Evolutionary conservation across 1,284 basidiomycete genomes (phyloP).

Genomic region (Rhodotorula sp.): DNA sequence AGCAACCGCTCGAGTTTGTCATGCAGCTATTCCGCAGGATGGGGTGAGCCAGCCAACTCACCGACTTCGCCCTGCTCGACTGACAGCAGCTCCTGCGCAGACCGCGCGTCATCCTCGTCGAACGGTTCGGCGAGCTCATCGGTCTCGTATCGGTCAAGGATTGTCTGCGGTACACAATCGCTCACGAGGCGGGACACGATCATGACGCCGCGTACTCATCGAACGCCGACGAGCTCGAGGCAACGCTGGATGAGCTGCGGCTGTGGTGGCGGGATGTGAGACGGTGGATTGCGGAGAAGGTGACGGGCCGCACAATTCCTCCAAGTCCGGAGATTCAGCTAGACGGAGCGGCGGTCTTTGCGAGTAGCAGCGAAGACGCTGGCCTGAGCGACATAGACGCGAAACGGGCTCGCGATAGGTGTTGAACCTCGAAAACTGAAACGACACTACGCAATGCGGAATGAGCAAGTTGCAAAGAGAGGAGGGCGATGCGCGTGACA

Average conservation of each 20-base stretch:
- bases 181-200: constrained; percentile 34
- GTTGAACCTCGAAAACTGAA: background rate
- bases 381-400: no score
- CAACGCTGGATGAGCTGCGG: constrained; percentile 43
- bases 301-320: constrained; percentile 13
- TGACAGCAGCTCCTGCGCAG: constrained; percentile 52
- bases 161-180: constrained; percentile 57
- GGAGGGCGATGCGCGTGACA: background rate
- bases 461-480: background rate
- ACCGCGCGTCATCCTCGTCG: constrained; percentile 89
- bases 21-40: constrained; percentile 94
- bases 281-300: constrained; percentile 15
- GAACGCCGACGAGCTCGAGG: constrained; percentile 42
- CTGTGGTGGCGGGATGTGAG: constrained; percentile 39
- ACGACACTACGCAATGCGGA: background rate
- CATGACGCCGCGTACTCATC: background rate
- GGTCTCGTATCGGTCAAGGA: constrained; percentile 96
- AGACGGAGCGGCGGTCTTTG: background rate
- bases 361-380: background rate
- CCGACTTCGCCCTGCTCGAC: background rate
- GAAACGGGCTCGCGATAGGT: background rate
- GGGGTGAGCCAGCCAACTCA: constrained; percentile 64
- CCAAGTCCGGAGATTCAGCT: constrained; percentile 4
- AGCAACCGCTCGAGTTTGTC: constrained; percentile 89
- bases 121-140: constrained; percentile 73